Base-by-base conservation (phyloP, 352 stramenopile genomes). In the Pilasporangium apinafurcum region DNA sequence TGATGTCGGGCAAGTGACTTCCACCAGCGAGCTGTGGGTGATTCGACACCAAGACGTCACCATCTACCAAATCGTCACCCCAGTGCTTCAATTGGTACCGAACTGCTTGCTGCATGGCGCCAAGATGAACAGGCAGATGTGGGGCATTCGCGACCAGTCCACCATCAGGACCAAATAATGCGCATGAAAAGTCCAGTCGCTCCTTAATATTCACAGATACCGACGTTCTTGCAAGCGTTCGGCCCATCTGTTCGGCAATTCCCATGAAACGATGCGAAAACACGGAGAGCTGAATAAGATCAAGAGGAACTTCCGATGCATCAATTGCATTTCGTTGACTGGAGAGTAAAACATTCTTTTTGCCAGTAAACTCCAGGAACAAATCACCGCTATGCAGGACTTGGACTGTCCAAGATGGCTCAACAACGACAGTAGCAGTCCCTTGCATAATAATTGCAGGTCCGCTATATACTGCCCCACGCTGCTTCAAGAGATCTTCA, bases 191-290 rank as follows among this genome's bases (percentile, higher is more conserved):
- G 54, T 99, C 97, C 8, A 99, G 73, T 12, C 97, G 79, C 62
- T 99, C 97, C 64, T 99, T 99, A 62, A 99, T 99, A 58, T 99
- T 99, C 38, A 99, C 97, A 21, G 91, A 98, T 44, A 98, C 91
- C 0, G 86, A 97, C 3, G 95, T 98, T 13, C 95, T 76, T 44
- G 97, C 92, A 22, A 99, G 64, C 9, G 96, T 99, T 40, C 95
- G 81, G 12, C 97, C 97, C 96, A 99, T 99, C 73, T 99, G 96
- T 71, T 99, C 97, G 6, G 97, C 97, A 63, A 99, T 99, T 14
- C 96, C 93, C 97, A 99, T 99, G 71, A 99, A 99, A 26, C 96
- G 83, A 62, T 99, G 94, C 12, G 93, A 92, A 58, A 98, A 98
- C 6, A 98, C 83, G 0, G 91, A 97, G 8, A 99, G 78, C 57